Base-by-base conservation (phyloP, 1,284 basidiomycete species). In the Pascua sp. region DNA sequence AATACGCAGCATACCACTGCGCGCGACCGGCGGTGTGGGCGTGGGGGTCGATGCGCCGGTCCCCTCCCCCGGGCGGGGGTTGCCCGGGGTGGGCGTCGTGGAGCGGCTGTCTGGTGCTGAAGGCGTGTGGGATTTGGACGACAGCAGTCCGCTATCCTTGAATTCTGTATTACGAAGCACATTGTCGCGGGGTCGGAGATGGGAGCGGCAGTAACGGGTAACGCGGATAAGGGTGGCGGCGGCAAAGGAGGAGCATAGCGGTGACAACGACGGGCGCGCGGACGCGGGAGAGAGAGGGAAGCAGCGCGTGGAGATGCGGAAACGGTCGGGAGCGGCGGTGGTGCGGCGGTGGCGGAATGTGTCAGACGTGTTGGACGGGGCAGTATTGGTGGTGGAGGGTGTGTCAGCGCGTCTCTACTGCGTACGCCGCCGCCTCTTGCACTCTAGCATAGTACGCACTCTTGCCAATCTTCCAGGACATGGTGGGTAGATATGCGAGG, bases 1-100 rank as follows among this genome's bases (percentile, higher is more conserved):
- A 65, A 84, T 83, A 61, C 81, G 80, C 49, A 84, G 72, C 61
- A 83, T 77, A 55, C 82, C 83, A 37, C 74, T 78, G 54, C 79
- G 72, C 0, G 76, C 71, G 37, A 80, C 79, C 44, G 79, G 78
- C 38, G 72, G 68, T 9, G 39, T 53, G n/a, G 55, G 37, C 42
- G 56, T 47, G 12, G 58, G 42, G 37, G 47, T 32, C 15, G 61
- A 52, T 4, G 59, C 43, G 7, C 24, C 24, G 24, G 24, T 32
- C 24, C 24, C 4, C 36, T 63, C 61, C 56, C 68, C 69, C 1
- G 73, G 72, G 59, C 74, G 66, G 7, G 74, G 74, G 59, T 76
- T 75, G 11, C 75, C 71, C 0, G 77, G 77, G 32, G 77, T 78
- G 1, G 77, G 77, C 10, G 77, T 78, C 11, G 76, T 77, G 8